A percentile compares a stretch with the other conserved stretches of the same genome.
These are phyloP conservation scores for Knufia fluminis DNA, from an alignment of 2,329 filamentous ascomycete species.

Conservation along the genomic window DNA sequence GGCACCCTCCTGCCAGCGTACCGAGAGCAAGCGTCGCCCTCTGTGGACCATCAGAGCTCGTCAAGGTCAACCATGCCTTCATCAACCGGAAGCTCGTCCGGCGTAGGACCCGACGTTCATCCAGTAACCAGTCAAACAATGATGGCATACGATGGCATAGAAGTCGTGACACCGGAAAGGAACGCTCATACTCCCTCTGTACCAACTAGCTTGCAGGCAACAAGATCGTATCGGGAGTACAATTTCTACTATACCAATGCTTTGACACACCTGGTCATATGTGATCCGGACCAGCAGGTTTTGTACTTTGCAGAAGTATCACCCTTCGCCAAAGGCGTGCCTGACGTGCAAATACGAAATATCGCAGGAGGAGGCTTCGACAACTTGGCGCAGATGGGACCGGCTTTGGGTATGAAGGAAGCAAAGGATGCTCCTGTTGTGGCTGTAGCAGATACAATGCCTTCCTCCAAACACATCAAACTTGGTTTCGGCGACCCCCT, in stretches of 20 bases:
- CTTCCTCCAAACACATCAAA: slow-evolving; percentile 4
- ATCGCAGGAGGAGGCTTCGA: not conserved
- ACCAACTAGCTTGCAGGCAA: not conserved
- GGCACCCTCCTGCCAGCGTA: not conserved
- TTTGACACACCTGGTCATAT: slow-evolving; percentile 6
- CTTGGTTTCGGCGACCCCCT: slow-evolving; percentile 3
- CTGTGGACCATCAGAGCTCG: not conserved
- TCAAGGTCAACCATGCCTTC: not conserved
- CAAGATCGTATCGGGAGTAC: slow-evolving; percentile 6
- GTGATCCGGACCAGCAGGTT: slow-evolving; percentile 4
- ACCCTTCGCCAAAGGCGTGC: slow-evolving; percentile 4
- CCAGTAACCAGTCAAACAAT: not conserved
- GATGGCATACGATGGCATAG: not conserved
- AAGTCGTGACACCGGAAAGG: not conserved
- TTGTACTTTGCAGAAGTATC: slow-evolving; percentile 6
- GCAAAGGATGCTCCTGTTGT: not conserved
- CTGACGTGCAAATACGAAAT: not conserved
- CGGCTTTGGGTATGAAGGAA: not conserved
- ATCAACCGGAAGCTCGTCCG: not conserved
- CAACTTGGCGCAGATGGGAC: not conserved
- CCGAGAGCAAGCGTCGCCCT: not conserved
- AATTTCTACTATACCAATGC: slow-evolving; percentile 8
- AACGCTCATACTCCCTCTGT: not conserved
- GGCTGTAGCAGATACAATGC: slow-evolving; percentile 3
- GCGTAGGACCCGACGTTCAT: not conserved